phyloP scores from a whole-genome alignment of 495 filamentous ascomycete species.

The Stereocaulon alpinum region DNA sequence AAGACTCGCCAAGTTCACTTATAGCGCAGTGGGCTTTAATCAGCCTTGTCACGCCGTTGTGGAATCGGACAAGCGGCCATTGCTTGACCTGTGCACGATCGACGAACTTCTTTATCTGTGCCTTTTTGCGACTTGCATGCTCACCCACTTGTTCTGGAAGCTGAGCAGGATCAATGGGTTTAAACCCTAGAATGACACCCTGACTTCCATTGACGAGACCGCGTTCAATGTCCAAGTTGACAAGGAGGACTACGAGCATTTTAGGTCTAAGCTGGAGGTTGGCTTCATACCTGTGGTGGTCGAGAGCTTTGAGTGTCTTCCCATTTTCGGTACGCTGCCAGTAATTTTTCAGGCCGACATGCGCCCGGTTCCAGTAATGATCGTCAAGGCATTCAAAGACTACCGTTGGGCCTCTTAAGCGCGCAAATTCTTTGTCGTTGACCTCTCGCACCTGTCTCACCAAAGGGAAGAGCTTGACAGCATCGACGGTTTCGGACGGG shows the following conservation, averaged over 20 bases:
- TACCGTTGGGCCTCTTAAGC: conserved; percentile 21
- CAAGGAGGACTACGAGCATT: conserved; percentile 37
- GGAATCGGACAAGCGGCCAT: conserved; percentile 21
- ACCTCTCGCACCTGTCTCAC: conserved; percentile 30
- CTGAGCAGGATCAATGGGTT: conserved; percentile 11
- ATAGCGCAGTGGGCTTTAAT: conserved; percentile 41
- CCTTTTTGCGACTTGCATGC: conserved; percentile 22
- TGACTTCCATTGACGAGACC: conserved; percentile 43
- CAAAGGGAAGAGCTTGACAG: conserved; percentile 38
- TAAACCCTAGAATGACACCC: conserved; percentile 36
- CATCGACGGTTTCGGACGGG: conserved; percentile 31
- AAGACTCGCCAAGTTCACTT: conserved; percentile 34
- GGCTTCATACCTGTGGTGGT: conserved; percentile 7
- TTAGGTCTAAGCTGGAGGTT: conserved; percentile 30
- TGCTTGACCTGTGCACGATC: not conserved
- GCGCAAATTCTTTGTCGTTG: conserved; percentile 31
- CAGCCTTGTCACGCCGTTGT: conserved; percentile 27
- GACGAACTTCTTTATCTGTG: conserved; percentile 26
- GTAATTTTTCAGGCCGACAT: conserved; percentile 19
- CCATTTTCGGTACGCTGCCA: conserved; percentile 18
- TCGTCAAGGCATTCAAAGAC: conserved; percentile 22
- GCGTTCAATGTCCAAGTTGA: conserved; percentile 29
- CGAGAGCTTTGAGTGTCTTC: conserved; percentile 17
- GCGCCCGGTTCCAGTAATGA: conserved; percentile 18
- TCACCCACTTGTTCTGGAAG: conserved; percentile 14